phyloP scores from a whole-genome alignment of 164 flowering plant species.

The Liquidambar formosana region DNA sequence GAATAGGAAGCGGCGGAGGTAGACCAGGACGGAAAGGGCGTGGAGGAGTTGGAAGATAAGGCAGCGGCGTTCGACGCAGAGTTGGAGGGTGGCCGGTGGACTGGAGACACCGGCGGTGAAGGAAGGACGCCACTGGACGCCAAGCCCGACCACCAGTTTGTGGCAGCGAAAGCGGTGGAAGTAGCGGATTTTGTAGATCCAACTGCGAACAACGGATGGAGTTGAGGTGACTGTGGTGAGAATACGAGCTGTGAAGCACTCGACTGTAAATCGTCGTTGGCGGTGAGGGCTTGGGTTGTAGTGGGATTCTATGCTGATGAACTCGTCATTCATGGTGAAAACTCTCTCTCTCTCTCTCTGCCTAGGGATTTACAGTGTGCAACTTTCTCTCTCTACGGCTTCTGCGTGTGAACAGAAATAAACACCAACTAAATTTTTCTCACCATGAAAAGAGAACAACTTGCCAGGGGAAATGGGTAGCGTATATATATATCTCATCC shows the following conservation, averaged over 20 bases:
- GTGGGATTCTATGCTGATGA: too few species aligned
- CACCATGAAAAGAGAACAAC: too few species aligned
- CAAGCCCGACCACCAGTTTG: slow-evolving; percentile 27
- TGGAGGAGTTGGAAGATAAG: slow-evolving; percentile 33
- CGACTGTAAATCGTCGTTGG: too few species aligned
- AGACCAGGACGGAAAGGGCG: slow-evolving; percentile 17
- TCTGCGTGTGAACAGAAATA: too few species aligned
- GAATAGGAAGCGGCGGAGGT: slow-evolving; percentile 20
- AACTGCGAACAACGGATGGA: slow-evolving; percentile 12
- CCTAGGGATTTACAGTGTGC: too few species aligned
- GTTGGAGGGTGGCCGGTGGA: slow-evolving; percentile 32
- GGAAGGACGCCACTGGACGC: slow-evolving; percentile 29
- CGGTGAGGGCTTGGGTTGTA: too few species aligned
- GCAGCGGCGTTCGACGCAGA: slow-evolving; percentile 32
- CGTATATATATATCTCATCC: too few species aligned
- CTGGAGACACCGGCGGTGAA: slow-evolving; percentile 6
- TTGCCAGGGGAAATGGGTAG: too few species aligned
- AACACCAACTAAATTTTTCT: too few species aligned
- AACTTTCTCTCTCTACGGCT: too few species aligned
- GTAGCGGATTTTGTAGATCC: slow-evolving; percentile 11
- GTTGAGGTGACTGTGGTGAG: slow-evolving; percentile 14
- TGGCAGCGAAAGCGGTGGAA: slow-evolving; percentile 1
- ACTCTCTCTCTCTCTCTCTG: too few species aligned
- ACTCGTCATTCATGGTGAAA: too few species aligned
- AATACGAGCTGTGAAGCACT: not conserved